Percentiles rank a stretch among this genome's conserved stretches.
Conservation (phyloP, 768 basidiomycete genomes). For the Tricholomella constricta region DNA sequence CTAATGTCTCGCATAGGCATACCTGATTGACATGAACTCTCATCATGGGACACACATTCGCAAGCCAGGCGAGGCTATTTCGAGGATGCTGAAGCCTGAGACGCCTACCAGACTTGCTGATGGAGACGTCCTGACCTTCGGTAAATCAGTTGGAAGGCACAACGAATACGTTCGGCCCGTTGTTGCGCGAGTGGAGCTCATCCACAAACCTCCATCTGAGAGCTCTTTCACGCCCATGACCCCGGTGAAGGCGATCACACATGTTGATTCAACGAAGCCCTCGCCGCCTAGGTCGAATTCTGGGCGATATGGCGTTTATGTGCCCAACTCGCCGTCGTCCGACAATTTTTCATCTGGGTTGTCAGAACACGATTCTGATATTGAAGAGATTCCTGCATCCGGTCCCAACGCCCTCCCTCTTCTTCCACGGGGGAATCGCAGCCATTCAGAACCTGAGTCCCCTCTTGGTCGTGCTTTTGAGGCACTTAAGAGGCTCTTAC, state of each 20-base stretch:
- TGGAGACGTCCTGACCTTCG: slow-evolving; percentile 76
- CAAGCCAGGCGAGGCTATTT: slow-evolving; percentile 49
- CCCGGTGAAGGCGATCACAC: slow-evolving; percentile 25
- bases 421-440: slow-evolving; percentile 14
- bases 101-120: slow-evolving; percentile 58
- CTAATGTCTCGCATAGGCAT: slow-evolving; percentile 48
- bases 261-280: slow-evolving; percentile 9
- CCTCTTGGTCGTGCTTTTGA: slow-evolving; percentile 31
- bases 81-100: slow-evolving; percentile 55
- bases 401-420: slow-evolving; percentile 26
- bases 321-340: slow-evolving; percentile 47
- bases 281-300: slow-evolving; percentile 33
- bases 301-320: slow-evolving; percentile 66
- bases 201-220: slow-evolving; percentile 28
- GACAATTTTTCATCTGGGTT: slow-evolving; percentile 35
- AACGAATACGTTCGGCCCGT: slow-evolving; percentile 64
- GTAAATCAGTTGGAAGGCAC: slow-evolving; percentile 70
- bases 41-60: slow-evolving; percentile 78
- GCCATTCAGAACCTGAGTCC: slow-evolving; percentile 1
- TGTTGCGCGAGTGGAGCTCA: slow-evolving; percentile 58
- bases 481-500: slow-evolving; percentile 33
- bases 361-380: slow-evolving; percentile 50
- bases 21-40: slow-evolving; percentile 68
- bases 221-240: slow-evolving; percentile 27
- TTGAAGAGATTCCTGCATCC: slow-evolving; percentile 50